A percentile compares a stretch with the other conserved stretches of the same genome.
Evolutionary conservation across 2,329 filamentous ascomycete species (phyloP).

Genomic region (Apiospora arundinis): DNA sequence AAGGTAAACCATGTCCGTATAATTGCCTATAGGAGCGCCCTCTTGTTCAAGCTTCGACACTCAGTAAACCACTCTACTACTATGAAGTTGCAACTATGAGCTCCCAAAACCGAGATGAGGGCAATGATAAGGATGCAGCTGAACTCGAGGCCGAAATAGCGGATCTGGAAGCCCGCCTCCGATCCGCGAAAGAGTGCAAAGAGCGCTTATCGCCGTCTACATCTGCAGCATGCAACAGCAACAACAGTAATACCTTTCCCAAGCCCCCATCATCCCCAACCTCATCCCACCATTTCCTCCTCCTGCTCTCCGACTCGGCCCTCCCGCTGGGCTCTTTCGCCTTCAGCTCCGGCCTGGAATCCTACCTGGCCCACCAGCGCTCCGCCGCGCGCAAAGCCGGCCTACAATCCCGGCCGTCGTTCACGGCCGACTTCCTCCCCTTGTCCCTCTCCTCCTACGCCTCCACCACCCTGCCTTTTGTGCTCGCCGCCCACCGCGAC

Average conservation of each 20-base stretch:
- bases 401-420: constrained; percentile 49
- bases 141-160: constrained; percentile 60
- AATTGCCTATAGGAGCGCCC: not conserved
- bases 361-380: constrained; percentile 72
- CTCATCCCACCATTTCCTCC: constrained; percentile 67
- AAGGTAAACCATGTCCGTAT: not conserved
- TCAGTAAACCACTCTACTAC: not conserved
- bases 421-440: constrained; percentile 68
- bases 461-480: constrained; percentile 75
- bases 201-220: constrained; percentile 29
- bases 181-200: constrained; percentile 46
- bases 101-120: not conserved
- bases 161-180: constrained; percentile 61
- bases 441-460: constrained; percentile 75
- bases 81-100: constrained; percentile 1
- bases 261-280: constrained; percentile 22
- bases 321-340: constrained; percentile 87
- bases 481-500: constrained; percentile 68
- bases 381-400: constrained; percentile 25
- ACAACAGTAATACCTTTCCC: constrained; percentile 7
- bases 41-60: not conserved
- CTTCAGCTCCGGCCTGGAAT: constrained; percentile 83
- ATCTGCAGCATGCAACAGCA: constrained; percentile 15
- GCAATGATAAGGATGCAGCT: constrained; percentile 29
- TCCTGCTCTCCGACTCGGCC: constrained; percentile 81